Conservation (phyloP, 2,329 filamentous ascomycete genomes). For the Calonectria multiphialidica region DNA sequence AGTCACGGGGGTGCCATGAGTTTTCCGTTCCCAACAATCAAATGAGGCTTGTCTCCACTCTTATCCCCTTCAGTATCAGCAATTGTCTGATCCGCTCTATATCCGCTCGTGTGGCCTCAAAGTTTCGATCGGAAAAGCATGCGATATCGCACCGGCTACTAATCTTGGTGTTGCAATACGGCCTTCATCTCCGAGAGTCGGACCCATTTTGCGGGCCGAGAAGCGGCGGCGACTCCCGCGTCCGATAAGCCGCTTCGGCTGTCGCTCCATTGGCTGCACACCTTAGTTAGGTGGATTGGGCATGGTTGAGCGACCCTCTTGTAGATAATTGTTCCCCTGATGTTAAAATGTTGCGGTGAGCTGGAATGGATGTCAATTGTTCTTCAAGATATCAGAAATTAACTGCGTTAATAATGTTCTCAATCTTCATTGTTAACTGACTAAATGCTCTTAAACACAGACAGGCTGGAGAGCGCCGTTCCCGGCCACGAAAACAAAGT, state of each 20-base stretch:
- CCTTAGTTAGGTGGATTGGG: background rate
- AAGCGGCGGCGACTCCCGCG: background rate
- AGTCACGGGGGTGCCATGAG: background rate
- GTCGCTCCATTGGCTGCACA: background rate
- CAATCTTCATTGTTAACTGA: background rate
- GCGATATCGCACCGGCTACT: constrained; percentile 7
- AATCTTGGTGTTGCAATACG: background rate
- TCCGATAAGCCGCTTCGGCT: constrained; percentile 2
- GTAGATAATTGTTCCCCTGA: background rate
- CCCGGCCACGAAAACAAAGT: constrained; percentile 70
- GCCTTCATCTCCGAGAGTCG: background rate
- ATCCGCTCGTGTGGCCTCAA: background rate
- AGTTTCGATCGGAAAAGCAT: constrained; percentile 9
- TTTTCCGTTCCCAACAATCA: background rate
- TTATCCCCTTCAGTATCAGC: background rate
- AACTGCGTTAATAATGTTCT: too few relatives aligned
- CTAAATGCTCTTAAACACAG: constrained; percentile 65
- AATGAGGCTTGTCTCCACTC: constrained; percentile 8
- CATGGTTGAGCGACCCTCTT: background rate
- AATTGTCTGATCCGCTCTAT: constrained; percentile 1
- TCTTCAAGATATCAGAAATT: background rate
- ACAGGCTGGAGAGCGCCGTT: constrained; percentile 67
- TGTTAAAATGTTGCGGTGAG: background rate
- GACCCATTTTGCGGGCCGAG: constrained; percentile 6
- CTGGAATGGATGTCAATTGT: background rate